Evolutionary conservation across 2,329 filamentous ascomycete species (phyloP), one percentile per base, ranked within the genome.

Genomic region (Ilyonectria mors-panacis): DNA sequence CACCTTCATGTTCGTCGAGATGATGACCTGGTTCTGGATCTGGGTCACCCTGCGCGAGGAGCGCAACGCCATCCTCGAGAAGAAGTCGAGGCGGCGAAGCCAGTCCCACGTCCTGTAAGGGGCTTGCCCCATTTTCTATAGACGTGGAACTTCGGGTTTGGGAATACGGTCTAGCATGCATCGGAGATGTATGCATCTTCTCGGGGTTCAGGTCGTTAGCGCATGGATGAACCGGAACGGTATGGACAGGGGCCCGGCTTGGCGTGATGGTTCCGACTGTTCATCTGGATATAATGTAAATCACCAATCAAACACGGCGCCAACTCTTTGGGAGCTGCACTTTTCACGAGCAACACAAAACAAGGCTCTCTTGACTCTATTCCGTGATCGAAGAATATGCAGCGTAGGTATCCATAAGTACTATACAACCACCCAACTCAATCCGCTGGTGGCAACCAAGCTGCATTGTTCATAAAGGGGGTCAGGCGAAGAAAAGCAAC

Each of bases 1-100:
- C 78, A 91, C 92, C 0, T 96, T 94, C 81, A 90, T 90, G 9
- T 96, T 97, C 75, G 77, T 97, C 77, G 95, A 98, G 84, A 89
- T 94, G 79, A 85, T 94, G 72, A 87, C 88, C 68, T 97, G 94
- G 94, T 94, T 97, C 80, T 97, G 94, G 94, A 90, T 89, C 26
- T 94, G 90, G 86, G 85, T 91, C 33, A 92, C 89, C 5, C 79
- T 94, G 73, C 85, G 89, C 59, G 92, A 94, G 75, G 92, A 94
- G 83, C 77, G 82, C n/a, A 70, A 75, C 5, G 81, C 78, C 21
- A 76, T 88, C 3, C 65, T 83, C 10, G 75, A 75, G 8, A 81
- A 80, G 69, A 83, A 84, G 76, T 78, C 77, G 23, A 78, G 76
- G 70, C 78, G 68, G 58, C 63, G 73, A 30, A 75, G 74, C 30